Evolutionary conservation across 306 rosid species (phyloP), one percentile per base, ranked within the genome.

Genomic region (Vicia villosa): DNA sequence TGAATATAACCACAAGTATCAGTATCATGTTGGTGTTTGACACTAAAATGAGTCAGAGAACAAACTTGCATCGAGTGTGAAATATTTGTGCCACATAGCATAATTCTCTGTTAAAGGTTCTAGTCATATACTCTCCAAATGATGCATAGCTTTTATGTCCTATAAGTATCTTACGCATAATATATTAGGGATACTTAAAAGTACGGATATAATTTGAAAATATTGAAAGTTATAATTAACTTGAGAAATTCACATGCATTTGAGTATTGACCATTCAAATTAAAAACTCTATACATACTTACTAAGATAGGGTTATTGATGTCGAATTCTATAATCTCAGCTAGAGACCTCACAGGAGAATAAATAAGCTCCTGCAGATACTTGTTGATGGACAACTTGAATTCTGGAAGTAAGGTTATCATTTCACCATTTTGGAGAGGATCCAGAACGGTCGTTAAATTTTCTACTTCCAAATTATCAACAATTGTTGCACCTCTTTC

Each of bases 301-400:
- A 83, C 89, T 75, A 81, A 46, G 41, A 42, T 47, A 28, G 89
- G 65, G 60, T 87, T 20, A 0, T 89, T 66, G 38, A 54, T 10
- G 83, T 87, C 83, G 87, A 85, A 87, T 32, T 80, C 68, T 26
- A 85, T 87, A 20, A 87, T 73, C 50, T 89, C 84, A 20, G 85
- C 83, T 13, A 87, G 67, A 20, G 88, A 83, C 16, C 73, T 74
- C 42, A 89, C 84, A 0, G 92, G 90, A 64, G 91, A 86, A 4
- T 38, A 54, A 50, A 66, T n/a, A n/a, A 89, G 82, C 11, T 83
- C 84, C 54, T 77, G 38, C 8, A 87, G 69, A 55, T 82, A 87
- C 1, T 67, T 47, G 34, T 85, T 87, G 60, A 89, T 15, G 67
- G 70, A 19, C 14, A 85, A 9, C 73, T 86, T 87, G 83, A 81